Evolutionary conservation across 2,329 filamentous ascomycete species (phyloP), one percentile per base, ranked within the genome.

Genomic region (Fusarium pilosicola): DNA sequence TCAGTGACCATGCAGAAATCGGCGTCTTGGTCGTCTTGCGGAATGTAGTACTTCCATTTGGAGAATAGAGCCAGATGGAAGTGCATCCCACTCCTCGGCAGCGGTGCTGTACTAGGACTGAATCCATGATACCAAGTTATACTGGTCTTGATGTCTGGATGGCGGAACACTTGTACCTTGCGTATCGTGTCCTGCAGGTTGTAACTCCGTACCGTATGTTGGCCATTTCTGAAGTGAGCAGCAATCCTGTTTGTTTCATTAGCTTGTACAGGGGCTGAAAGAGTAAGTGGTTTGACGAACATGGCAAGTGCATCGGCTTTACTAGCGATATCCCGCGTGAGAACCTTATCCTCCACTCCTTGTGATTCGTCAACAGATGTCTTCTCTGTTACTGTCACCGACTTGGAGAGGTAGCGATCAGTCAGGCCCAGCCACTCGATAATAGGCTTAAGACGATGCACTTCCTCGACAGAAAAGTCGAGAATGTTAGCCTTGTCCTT

Each of bases 291-390:
- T 6, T 7, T 15, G 22, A 38, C 56, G 7, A n/a, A 49, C 56
- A 7, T 59, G 2, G 32, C 20, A 11, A 59, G 26, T 49, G 42
- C 56, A 1, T 7, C 18, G 17, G 56, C 6, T 26, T 38, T 59
- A 6, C 6, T 3, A 4, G 24, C 6, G 1, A 59, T 59, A 22
- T 59, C 20, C 3, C 14, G 6, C 0, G 10, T 7, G 2, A 59
- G 13, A 36, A 8, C 18, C 0, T 0, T 48, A 6, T 59, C 56
- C 6, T 38, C n/a, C 1, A 11, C 15, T 5, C 30, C 30, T 28
- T 49, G 24, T 7, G 30, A 28, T 28, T 38, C 56, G 7, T 59
- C 42, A 24, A 49, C 30, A 2, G 30, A n/a, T 3, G 42, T 34
- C 12, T 49, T 49, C n/a, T 48, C 42, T 2, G 41, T 38, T 17